Evolutionary conservation across 148 eudicot species (phyloP), one percentile per base, ranked within the genome.

Genomic region (Cornus florida): DNA sequence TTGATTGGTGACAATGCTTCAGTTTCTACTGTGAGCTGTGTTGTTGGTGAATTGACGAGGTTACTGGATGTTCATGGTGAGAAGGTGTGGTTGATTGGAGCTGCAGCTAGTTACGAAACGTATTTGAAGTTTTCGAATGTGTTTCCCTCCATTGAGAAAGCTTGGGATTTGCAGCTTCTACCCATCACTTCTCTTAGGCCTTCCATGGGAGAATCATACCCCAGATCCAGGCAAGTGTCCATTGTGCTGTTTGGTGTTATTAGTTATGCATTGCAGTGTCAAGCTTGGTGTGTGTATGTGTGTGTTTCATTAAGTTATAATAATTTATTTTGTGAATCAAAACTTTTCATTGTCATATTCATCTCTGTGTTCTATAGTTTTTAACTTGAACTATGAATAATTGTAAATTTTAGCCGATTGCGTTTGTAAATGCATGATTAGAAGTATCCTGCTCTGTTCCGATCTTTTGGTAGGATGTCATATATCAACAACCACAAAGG

Each of bases 161-260:
- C 85, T 7, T 93, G 94, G 97, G 90, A 91, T 85, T 79, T 93
- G 84, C 93, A 93, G 74, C 85, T 86, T 79, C 76, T 93, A 17
- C 94, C 92, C 9, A 87, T 91, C 38, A 87, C 91, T 69, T 91
- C 91, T 71, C 80, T 82, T 59, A 88, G 79, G 83, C 75, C 90
- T 77, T 24, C 83, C 13, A 46, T 71, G 35, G 92, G 81, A 82
- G 91, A 91, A 48, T 68, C 87, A 62, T 70, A 72, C 78, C 82
- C 89, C 80, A 92, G 84, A 82, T 90, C 97, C 78, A 86, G 91
- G 97, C 81, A 77, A 81, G 67, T 76, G 32, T 38, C 31, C 78
- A 35, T 35, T 35, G 38, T 35, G 38, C 38, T 35, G 1, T 35
- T 35, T 35, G 38, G 38, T 35, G 38, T 35, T 35, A 35, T 35